These are phyloP conservation scores for Oropetium thomaeum DNA, from an alignment of 176 grass and related monocot genomes.

Conservation along the genomic window DNA sequence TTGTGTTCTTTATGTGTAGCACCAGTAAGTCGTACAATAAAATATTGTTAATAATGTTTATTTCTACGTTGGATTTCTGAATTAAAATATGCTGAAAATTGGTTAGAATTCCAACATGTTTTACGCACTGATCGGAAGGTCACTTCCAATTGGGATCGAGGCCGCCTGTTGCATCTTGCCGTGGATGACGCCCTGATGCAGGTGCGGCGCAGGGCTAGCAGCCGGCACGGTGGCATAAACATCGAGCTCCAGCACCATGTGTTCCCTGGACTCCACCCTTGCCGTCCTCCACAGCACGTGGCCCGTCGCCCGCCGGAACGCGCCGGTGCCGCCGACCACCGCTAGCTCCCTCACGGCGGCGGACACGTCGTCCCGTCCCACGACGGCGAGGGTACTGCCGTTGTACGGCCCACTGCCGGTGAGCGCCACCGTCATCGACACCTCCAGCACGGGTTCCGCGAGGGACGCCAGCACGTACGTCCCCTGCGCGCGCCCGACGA, in stretches of 20 bases:
- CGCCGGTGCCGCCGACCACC: slow-evolving; percentile 43
- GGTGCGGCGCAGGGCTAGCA: not conserved
- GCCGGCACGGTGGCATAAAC: slow-evolving; percentile 39
- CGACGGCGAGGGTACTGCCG: slow-evolving; percentile 38
- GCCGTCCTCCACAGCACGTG: slow-evolving; percentile 41
- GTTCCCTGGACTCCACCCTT: slow-evolving; percentile 25
- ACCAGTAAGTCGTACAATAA: no score
- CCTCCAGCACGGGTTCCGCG: slow-evolving; percentile 2
- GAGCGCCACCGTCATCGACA: slow-evolving; percentile 35
- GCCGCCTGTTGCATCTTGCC: not conserved
- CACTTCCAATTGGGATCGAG: not conserved
- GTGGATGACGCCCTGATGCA: not conserved
- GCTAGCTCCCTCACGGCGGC: slow-evolving; percentile 32
- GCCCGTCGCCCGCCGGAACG: slow-evolving; percentile 33
- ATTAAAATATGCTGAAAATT: no score
- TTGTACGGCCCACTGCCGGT: slow-evolving; percentile 13
- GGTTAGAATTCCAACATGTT: no score
- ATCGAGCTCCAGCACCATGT: slow-evolving; percentile 46
- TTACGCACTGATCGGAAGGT: not conserved
- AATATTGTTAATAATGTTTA: no score
- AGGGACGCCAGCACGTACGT: slow-evolving; percentile 21
- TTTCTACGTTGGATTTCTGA: no score
- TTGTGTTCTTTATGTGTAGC: no score
- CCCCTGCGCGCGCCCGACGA: slow-evolving; percentile 42
- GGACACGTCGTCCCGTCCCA: slow-evolving; percentile 21